A percentile compares a stretch with the other conserved stretches of the same genome.
Conservation (phyloP, 495 filamentous ascomycete species). For the Neurospora sp. region DNA sequence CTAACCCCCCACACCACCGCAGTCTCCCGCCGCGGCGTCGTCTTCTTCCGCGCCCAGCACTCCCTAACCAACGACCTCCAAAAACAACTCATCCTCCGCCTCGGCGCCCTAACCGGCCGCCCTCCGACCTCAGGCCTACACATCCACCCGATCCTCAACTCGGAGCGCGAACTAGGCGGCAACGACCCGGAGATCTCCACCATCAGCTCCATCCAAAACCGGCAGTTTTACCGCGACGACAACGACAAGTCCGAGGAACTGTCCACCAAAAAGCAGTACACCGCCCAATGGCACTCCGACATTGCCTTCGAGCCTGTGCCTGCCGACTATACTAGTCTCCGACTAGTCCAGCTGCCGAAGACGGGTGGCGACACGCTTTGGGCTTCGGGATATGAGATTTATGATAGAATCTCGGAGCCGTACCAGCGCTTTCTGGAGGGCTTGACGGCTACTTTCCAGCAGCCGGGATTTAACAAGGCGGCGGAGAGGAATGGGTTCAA, state of each 20-base stretch:
- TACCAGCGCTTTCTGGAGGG: slow-evolving; percentile 59
- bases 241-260: slow-evolving; percentile 3
- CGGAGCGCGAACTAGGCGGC: slow-evolving; percentile 45
- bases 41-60: slow-evolving; percentile 69
- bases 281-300: slow-evolving; percentile 50
- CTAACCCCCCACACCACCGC: not conserved
- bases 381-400: slow-evolving; percentile 66
- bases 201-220: slow-evolving; percentile 49
- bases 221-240: slow-evolving; percentile 39
- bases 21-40: slow-evolving; percentile 73
- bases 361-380: slow-evolving; percentile 54
- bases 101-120: slow-evolving; percentile 55
- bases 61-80: slow-evolving; percentile 33
- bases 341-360: slow-evolving; percentile 48
- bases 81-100: slow-evolving; percentile 52
- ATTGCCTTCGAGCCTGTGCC: slow-evolving; percentile 57
- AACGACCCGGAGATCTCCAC: slow-evolving; percentile 63
- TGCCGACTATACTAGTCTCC: slow-evolving; percentile 52
- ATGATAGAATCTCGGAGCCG: slow-evolving; percentile 55
- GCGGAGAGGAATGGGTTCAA: slow-evolving; percentile 44
- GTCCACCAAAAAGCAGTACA: slow-evolving; percentile 26
- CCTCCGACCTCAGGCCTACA: slow-evolving; percentile 53
- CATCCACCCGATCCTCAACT: slow-evolving; percentile 60
- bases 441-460: slow-evolving; percentile 54
- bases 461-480: slow-evolving; percentile 44